These are phyloP conservation scores for Prunus padus DNA, from an alignment of 306 rosid genomes.

Conservation along the genomic window DNA sequence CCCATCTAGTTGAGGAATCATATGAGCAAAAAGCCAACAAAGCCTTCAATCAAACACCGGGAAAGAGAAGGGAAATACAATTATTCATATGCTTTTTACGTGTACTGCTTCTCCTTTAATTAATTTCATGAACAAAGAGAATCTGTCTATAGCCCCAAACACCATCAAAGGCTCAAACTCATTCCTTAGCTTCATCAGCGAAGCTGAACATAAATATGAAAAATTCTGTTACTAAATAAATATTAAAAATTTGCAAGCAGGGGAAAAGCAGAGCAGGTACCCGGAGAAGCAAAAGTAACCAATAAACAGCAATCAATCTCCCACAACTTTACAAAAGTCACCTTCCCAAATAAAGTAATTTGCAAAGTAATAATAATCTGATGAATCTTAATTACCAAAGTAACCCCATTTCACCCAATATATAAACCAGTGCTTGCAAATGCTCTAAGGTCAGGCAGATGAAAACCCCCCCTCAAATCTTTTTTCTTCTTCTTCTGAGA, in stretches of 20 bases:
- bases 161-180: not conserved
- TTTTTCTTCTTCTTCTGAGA: not conserved
- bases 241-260: not conserved
- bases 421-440: conserved; percentile 15
- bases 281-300: conserved; percentile 13
- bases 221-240: not conserved
- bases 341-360: not conserved
- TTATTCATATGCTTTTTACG: conserved; percentile 30
- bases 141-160: not conserved
- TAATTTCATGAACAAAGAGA: conserved; percentile 1
- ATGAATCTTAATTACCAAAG: conserved; percentile 19
- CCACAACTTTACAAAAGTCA: conserved; percentile 26
- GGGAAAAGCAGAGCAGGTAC: not conserved
- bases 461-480: conserved; percentile 13
- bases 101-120: conserved; percentile 32
- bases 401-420: conserved; percentile 22
- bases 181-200: not conserved
- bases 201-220: conserved; percentile 8
- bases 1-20: conserved; percentile 41
- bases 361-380: conserved; percentile 1
- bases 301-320: conserved; percentile 18
- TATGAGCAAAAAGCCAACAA: conserved; percentile 36
- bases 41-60: conserved; percentile 36
- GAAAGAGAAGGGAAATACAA: conserved; percentile 16
- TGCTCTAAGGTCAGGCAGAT: conserved; percentile 29